A percentile compares a stretch with the other conserved stretches of the same genome.
Conservation (phyloP, 2,329 filamentous ascomycete genomes). For the Pseudocercospora eumusae region DNA sequence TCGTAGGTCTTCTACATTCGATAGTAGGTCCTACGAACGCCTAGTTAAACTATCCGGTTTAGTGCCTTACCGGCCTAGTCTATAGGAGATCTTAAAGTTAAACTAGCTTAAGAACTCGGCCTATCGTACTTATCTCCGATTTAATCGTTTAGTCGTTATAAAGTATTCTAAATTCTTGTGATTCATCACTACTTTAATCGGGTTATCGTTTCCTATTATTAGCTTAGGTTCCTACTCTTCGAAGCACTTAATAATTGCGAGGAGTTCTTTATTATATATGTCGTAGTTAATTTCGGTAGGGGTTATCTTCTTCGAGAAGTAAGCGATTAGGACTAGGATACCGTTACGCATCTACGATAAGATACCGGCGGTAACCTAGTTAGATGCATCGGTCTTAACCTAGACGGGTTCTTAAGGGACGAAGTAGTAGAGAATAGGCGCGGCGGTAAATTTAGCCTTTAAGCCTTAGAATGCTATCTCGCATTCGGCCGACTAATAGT, state of each 20-base stretch:
- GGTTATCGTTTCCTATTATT: background rate
- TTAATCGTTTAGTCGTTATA: background rate
- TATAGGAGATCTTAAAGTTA: background rate
- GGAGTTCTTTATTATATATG: conserved; percentile 29
- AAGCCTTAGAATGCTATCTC: background rate
- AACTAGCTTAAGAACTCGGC: background rate
- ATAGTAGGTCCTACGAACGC: no score
- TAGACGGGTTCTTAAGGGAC: background rate
- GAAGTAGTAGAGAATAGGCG: background rate
- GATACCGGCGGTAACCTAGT: background rate
- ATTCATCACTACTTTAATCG: no score
- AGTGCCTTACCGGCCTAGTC: background rate
- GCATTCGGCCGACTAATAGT: background rate
- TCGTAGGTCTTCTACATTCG: background rate
- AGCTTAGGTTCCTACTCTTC: background rate
- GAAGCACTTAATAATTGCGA: conserved; percentile 31
- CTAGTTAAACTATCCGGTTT: conserved; percentile 1
- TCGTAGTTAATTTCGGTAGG: conserved; percentile 19
- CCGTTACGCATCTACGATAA: background rate
- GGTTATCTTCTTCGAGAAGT: conserved; percentile 20
- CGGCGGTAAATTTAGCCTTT: background rate
- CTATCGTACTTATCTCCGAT: no score
- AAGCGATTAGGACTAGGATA: conserved; percentile 5
- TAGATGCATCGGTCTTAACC: no score
- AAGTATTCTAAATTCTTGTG: background rate